phyloP scores from a whole-genome alignment of 2,329 filamentous ascomycete species.

The Clonostachys byssicola region DNA sequence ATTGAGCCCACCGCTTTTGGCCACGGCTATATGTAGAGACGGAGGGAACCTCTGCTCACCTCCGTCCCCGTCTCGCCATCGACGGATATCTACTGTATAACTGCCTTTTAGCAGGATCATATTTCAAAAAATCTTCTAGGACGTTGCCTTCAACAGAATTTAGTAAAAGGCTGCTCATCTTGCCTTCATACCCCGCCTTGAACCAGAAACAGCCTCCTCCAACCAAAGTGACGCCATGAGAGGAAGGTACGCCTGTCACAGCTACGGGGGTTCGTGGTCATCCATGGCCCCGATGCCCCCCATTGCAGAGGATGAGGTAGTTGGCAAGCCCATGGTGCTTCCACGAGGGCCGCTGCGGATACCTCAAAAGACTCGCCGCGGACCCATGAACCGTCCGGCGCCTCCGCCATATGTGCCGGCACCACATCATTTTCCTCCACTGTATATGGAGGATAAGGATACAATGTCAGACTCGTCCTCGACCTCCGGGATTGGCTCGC shows the following conservation, averaged over 20 bases:
- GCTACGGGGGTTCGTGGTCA: too few relatives aligned
- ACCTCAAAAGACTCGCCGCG: constrained; percentile 18
- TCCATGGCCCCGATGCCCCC: constrained; percentile 2
- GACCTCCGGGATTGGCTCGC: neutral
- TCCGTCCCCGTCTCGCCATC: too few relatives aligned
- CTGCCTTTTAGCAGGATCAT: too few relatives aligned
- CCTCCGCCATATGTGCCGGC: constrained; percentile 2
- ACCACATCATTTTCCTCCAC: neutral
- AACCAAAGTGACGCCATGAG: too few relatives aligned
- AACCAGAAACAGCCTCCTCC: neutral
- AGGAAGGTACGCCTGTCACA: too few relatives aligned
- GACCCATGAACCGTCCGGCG: neutral
- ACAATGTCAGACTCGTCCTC: neutral
- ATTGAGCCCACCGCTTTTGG: too few relatives aligned
- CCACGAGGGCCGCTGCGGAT: constrained; percentile 18
- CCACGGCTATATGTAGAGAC: too few relatives aligned
- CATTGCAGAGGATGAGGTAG: constrained; percentile 5
- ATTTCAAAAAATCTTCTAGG: too few relatives aligned
- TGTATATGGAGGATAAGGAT: neutral
- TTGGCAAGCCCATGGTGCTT: neutral
- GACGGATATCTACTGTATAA: too few relatives aligned
- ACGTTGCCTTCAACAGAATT: too few relatives aligned
- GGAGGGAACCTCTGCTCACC: too few relatives aligned
- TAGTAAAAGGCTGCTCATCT: too few relatives aligned
- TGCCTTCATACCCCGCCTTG: neutral